Evolutionary conservation across 495 filamentous ascomycete species (phyloP), one percentile per base, ranked within the genome.

Genomic region (Daldinia decipiens): DNA sequence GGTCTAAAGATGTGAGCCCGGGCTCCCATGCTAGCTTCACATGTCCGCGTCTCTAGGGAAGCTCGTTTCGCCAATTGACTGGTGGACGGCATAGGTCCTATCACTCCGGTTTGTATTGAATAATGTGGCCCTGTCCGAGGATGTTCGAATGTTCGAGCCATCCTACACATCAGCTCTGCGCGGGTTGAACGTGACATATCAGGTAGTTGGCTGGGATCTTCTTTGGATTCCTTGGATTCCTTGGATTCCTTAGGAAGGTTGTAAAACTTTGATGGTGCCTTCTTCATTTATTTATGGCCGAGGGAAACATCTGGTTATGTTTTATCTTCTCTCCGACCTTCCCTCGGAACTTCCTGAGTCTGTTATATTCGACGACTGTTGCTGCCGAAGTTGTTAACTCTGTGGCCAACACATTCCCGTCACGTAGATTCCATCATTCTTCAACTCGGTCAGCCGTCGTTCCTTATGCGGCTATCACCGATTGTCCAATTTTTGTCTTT

Each of bases 381-480:
- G 17, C 54, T 51, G 55, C 69, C 26, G 12, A 17, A 13, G 24
- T 24, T 63, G 3, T 27, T 38, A 17, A 27, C 34, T 62, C 65
- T 52, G 38, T 45, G 43, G 43, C 57, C 17, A 56, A 36, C 36
- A 59, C 50, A 40, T 47, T 59, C 58, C 21, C 27, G 43, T 47
- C 11, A 61, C 29, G 58, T 57, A 66, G 12, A 62, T 66, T 59
- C 62, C 62, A 70, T 60, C 50, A 29, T 52, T 62, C 29, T 54
- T 50, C 38, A 47, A 21, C 29, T 38, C 21, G 13, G 27, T 17
- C 36, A 57, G 74, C 67, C 61, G 68, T 73, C 76, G 31, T 59
- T 78, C 74, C 67, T 76, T 76, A 74, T 67, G 68, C 68, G 71
- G 66, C 64, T 70, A 36, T 68, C 19, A 59, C 31, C 17, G 12